A percentile compares a stretch with the other conserved stretches of the same genome.
Evolutionary conservation across 2,329 filamentous ascomycete genomes (phyloP).

Genomic region (Simplicillium sp.): DNA sequence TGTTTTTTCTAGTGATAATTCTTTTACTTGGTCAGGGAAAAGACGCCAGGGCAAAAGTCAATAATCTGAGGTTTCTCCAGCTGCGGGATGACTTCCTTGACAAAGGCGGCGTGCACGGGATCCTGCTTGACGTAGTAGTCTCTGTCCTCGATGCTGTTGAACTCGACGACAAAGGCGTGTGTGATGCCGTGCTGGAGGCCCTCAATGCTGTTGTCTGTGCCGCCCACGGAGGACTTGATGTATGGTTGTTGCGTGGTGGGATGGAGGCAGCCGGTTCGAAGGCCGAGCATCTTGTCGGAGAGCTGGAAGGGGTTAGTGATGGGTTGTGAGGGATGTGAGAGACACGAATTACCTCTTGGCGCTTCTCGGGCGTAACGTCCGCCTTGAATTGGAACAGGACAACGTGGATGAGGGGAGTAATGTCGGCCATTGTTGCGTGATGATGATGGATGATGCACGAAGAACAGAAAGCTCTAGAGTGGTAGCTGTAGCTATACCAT

Average conservation of each 20-base stretch:
- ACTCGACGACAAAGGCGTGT: conserved; percentile 61
- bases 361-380: conserved; percentile 30
- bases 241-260: conserved; percentile 50
- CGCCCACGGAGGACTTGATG: conserved; percentile 47
- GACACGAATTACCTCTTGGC: conserved; percentile 42
- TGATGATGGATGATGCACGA: not conserved
- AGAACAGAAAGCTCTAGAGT: no score
- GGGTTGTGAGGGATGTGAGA: not conserved
- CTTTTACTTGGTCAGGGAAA: conserved; percentile 15
- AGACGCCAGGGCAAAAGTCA: conserved; percentile 45
- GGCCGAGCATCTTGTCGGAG: conserved; percentile 26
- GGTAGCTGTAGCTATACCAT: no score
- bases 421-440: conserved; percentile 32
- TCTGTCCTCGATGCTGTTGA: conserved; percentile 52
- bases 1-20: no score
- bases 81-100: conserved; percentile 33
- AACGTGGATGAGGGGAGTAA: conserved; percentile 44
- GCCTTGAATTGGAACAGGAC: conserved; percentile 58
- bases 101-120: conserved; percentile 51
- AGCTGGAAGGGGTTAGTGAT: conserved; percentile 12
- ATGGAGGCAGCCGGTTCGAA: conserved; percentile 52
- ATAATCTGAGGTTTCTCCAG: conserved; percentile 45
- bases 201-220: conserved; percentile 51
- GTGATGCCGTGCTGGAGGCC: conserved; percentile 48
- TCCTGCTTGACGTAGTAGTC: conserved; percentile 60